Evolutionary conservation across 768 basidiomycete species (phyloP), one percentile per base, ranked within the genome.

Genomic region (Rickenella mellea): DNA sequence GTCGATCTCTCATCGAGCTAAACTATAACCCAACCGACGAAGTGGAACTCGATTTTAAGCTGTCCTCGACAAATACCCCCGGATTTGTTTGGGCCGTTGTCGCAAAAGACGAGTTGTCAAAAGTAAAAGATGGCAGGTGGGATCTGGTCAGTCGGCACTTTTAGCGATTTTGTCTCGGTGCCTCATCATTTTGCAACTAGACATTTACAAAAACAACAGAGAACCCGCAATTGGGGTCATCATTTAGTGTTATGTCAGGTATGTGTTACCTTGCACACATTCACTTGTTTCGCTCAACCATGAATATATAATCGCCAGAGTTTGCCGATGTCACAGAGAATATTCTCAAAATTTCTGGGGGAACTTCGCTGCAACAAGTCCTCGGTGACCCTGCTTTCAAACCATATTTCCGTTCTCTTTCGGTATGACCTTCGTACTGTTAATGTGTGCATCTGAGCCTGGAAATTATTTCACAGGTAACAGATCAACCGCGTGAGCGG

Each of bases 71-170:
- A 41, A 60, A 64, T 27, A 57, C 80, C 39, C 56, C 76, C 45
- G 83, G 76, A 52, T 90, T 78, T 56, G 85, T 94, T 3, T 96
- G 83, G 80, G 89, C 78, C 8, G 59, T 92, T 41, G 80, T 91
- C 21, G 70, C 75, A 26, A 96, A 93, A 66, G 76, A 82, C 44
- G 83, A 88, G 50, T 67, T 93, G 47, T 62, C 71, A 43, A 65
- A 67, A 27, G 74, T 89, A 53, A 81, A 78, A 59, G 69, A 78
- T 42, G 61, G 69, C 44, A 74, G 91, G 48, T 96, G 88, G 87
- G 92, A 94, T 58, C 61, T 93, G 59, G 91, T 94, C 44, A 55
- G 82, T 69, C n/a, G 41, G 38, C 32, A n/a, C 35, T 30, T 40
- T 24, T 14, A 28, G 14, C 26, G 14, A 26, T 31, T 21, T 24